Percentiles rank a stretch among this genome's conserved stretches.
Conservation (phyloP, 345 rosid genomes). For the Geranium rotundifolium region DNA sequence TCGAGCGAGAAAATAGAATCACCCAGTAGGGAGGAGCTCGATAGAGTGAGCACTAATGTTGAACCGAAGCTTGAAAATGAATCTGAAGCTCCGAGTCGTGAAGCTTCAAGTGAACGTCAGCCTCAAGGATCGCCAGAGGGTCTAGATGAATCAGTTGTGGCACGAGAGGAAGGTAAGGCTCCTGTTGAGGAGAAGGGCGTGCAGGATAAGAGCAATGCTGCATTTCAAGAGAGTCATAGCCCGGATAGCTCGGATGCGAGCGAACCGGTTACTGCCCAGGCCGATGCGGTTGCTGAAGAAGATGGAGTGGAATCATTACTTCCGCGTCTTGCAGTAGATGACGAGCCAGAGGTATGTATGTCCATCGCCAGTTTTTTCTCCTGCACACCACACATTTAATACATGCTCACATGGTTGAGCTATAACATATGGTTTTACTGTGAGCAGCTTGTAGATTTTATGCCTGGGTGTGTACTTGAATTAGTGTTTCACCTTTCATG, state of each 20-base stretch:
- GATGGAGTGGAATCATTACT: conserved; percentile 11
- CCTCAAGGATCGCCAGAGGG: conserved; percentile 15
- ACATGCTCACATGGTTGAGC: conserved; percentile 1
- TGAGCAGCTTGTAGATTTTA: neutral
- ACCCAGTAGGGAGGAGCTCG: conserved; percentile 24
- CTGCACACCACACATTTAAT: neutral
- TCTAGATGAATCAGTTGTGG: conserved; percentile 25
- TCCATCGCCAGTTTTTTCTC: neutral
- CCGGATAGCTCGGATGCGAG: conserved; percentile 20
- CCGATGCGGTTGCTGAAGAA: conserved; percentile 17
- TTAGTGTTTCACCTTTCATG: neutral
- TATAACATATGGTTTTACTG: neutral
- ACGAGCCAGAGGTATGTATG: conserved; percentile 30
- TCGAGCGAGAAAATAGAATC: conserved; percentile 23
- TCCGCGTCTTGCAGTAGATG: conserved; percentile 11
- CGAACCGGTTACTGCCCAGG: conserved; percentile 13
- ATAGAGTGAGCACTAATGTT: conserved; percentile 10
- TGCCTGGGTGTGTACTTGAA: neutral
- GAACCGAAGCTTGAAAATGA: conserved; percentile 26
- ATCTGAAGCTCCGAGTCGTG: conserved; percentile 22
- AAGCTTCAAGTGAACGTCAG: conserved; percentile 17
- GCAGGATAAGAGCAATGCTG: conserved; percentile 11
- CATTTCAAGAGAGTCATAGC: conserved; percentile 20
- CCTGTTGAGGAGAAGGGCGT: conserved; percentile 19
- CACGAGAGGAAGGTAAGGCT: conserved; percentile 20